Evolutionary conservation across 345 rosid genomes (phyloP).

Genomic region (Bruguiera gymnorhiza): DNA sequence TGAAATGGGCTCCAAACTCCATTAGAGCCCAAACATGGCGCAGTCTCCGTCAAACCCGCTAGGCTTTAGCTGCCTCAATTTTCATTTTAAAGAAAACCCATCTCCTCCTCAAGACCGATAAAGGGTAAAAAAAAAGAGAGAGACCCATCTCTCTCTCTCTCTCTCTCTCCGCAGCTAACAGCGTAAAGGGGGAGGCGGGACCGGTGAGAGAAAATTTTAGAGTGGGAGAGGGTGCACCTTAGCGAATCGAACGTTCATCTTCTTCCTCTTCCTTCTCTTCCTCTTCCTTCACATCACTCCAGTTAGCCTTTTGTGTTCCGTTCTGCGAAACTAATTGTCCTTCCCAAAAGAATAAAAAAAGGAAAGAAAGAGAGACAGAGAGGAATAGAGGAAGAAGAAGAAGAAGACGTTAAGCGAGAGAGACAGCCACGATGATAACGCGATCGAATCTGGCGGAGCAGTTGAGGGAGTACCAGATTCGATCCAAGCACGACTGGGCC

Average conservation of each 20-base stretch:
- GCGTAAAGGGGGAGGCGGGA: no score
- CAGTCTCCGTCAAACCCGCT: no score
- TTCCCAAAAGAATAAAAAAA: not conserved
- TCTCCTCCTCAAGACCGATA: no score
- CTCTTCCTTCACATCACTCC: not conserved
- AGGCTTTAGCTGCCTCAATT: no score
- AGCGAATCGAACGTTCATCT: constrained; percentile 28
- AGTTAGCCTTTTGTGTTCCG: constrained; percentile 3
- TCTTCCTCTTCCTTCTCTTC: constrained; percentile 5
- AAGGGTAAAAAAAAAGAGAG: no score
- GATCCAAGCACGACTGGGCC: constrained; percentile 98
- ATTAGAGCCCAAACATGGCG: no score
- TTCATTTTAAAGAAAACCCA: no score
- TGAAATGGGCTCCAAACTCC: no score
- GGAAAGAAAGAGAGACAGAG: not conserved
- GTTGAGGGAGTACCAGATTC: constrained; percentile 89
- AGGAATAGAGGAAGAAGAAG: not conserved
- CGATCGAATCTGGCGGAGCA: constrained; percentile 93
- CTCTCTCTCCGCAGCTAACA: no score
- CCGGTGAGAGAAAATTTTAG: constrained; percentile 2
- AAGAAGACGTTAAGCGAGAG: not conserved
- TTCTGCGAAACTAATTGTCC: constrained; percentile 15
- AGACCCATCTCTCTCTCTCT: no score
- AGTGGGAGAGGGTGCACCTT: constrained; percentile 23
- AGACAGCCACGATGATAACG: constrained; percentile 65